Base-by-base conservation (phyloP, 352 stramenopile species). In the Pythium myriotylum region DNA sequence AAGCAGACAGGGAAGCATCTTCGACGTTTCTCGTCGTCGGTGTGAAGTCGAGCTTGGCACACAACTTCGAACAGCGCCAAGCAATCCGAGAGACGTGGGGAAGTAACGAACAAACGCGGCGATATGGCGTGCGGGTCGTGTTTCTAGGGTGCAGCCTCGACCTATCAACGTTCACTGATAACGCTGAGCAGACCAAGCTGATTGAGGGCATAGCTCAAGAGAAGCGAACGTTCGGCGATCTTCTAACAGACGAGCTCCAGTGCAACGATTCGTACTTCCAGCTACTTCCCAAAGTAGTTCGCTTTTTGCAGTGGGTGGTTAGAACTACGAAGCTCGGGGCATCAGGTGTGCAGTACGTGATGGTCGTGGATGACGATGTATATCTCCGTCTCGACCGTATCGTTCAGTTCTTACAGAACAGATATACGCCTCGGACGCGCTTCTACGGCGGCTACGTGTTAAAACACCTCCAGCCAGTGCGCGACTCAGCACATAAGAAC, bases 361-460 rank as follows among this genome's bases (percentile, higher is more conserved):
- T 92, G 71, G 62, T 92, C 26, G 51, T 56, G 16, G 84, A 92
- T 47, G 82, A 93, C 51, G 82, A 92, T 39, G 50, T 88, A 17
- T 69, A 60, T 14, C 29, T 69, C 26, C 54, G 50, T 12, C n/a
- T 69, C 29, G 27, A 53, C 20, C 27, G 29, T 1, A 29, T 69
- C 13, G 40, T 55, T 1, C 40, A 22, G 4, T 24, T 52, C 16
- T 43, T 70, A 3, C 27, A 20, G 1, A 12, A 17, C 20, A n/a
- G 42, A 14, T 47, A 9, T 0, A 46, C 47, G 27, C 39, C 47
- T 7, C 20, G 9, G 2, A 9, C 1, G 8, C 48, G 54, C 4
- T 78, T 66, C 47, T 79, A 73, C 58, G 65, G 52, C 47, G 70
- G 66, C 13, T 62, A 73, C 45, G 73, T 74, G 8, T 72, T 60